Evolutionary conservation across 2,329 filamentous ascomycete species (phyloP).

Genomic region (Claviceps maximensis): DNA sequence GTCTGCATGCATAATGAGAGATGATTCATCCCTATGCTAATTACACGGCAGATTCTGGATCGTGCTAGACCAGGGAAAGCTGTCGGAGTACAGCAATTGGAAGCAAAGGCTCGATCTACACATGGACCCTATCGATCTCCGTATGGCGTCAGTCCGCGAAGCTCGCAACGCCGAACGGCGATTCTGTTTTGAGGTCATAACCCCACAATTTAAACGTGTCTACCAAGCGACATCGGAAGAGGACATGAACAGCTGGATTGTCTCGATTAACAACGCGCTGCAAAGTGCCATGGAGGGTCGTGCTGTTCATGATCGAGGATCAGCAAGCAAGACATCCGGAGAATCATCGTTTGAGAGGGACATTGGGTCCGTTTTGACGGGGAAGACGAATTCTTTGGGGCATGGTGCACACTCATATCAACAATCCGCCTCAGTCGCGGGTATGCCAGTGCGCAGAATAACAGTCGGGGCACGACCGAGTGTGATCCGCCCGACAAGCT

Average conservation of each 20-base stretch:
- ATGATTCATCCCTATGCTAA: background rate
- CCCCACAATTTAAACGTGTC: slow-evolving; percentile 86
- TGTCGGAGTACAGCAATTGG: slow-evolving; percentile 99
- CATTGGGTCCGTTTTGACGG: slow-evolving; percentile 84
- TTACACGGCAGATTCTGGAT: slow-evolving; percentile 74
- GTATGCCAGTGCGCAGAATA: slow-evolving; percentile 65
- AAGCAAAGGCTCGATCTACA: slow-evolving; percentile 94
- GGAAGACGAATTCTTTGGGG: slow-evolving; percentile 66
- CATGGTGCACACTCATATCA: slow-evolving; percentile 39
- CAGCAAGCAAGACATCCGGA: slow-evolving; percentile 21
- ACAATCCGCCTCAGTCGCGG: slow-evolving; percentile 28
- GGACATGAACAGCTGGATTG: slow-evolving; percentile 95
- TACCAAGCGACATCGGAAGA: slow-evolving; percentile 98
- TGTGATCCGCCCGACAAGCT: slow-evolving; percentile 55
- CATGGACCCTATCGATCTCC: slow-evolving; percentile 93
- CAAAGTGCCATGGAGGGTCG: slow-evolving; percentile 89
- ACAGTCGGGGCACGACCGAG: slow-evolving; percentile 82
- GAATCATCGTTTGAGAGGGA: slow-evolving; percentile 60
- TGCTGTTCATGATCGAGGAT: slow-evolving; percentile 42
- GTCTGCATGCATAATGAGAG: background rate
- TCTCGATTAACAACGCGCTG: slow-evolving; percentile 89
- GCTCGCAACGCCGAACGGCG: slow-evolving; percentile 86
- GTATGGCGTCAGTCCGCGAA: slow-evolving; percentile 93
- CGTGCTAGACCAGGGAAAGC: slow-evolving; percentile 86
- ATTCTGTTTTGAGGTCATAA: slow-evolving; percentile 98